phyloP scores from a whole-genome alignment of 306 rosid species.

The Styphnolobium japonicum region DNA sequence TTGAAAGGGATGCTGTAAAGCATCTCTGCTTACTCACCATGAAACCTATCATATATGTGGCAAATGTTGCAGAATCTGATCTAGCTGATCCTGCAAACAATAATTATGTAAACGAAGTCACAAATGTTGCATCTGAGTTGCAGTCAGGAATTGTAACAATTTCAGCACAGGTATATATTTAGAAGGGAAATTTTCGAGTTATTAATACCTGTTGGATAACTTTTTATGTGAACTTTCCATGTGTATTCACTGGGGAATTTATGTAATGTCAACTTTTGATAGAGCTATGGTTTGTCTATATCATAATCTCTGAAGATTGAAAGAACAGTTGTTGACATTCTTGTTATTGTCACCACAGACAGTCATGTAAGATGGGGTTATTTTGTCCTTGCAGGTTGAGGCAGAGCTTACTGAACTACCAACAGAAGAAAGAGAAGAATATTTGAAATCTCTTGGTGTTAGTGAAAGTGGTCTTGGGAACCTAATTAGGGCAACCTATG shows the following conservation, averaged over 20 bases:
- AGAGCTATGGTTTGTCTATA: constrained; percentile 5
- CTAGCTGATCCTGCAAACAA: constrained; percentile 71
- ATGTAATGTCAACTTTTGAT: not conserved
- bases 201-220: not conserved
- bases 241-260: not conserved
- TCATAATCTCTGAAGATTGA: constrained; percentile 8
- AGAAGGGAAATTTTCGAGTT: not conserved
- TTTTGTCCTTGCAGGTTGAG: constrained; percentile 74
- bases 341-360: constrained; percentile 8
- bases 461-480: constrained; percentile 94
- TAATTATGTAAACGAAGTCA: constrained; percentile 62
- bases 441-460: constrained; percentile 87
- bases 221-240: not conserved
- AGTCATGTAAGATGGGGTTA: constrained; percentile 9
- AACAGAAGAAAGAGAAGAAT: constrained; percentile 81
- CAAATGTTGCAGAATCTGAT: constrained; percentile 94
- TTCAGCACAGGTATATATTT: constrained; percentile 80
- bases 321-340: not conserved
- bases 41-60: constrained; percentile 88
- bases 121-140: constrained; percentile 67
- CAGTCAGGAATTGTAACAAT: constrained; percentile 81
- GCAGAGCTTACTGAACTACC: constrained; percentile 91
- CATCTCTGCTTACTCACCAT: constrained; percentile 89
- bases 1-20: constrained; percentile 72
- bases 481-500: constrained; percentile 86